Evolutionary conservation across 305 asterid species (phyloP).

Genomic region (Fraxinus paxiana): DNA sequence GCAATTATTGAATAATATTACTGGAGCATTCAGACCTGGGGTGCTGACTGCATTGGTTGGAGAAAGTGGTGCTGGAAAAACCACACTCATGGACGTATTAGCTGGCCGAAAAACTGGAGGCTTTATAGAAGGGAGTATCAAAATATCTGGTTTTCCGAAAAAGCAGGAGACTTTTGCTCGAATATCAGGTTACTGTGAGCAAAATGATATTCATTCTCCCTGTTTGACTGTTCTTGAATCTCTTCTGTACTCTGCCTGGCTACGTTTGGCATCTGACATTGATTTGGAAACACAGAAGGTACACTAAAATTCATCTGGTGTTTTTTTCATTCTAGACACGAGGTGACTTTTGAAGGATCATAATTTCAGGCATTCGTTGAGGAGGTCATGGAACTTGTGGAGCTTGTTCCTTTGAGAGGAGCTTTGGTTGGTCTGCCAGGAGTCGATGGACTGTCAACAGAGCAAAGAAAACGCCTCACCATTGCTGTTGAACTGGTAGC

Average conservation of each 20-base stretch:
- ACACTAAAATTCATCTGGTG: constrained; percentile 19
- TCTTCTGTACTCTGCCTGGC: constrained; percentile 86
- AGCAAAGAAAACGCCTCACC: constrained; percentile 91
- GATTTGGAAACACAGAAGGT: constrained; percentile 86
- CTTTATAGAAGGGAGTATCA: constrained; percentile 57
- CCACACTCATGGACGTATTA: constrained; percentile 85
- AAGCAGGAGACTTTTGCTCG: constrained; percentile 78
- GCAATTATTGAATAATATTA: constrained; percentile 70
- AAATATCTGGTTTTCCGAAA: constrained; percentile 70
- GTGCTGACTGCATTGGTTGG: constrained; percentile 87
- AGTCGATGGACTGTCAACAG: constrained; percentile 87
- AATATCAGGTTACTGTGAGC: constrained; percentile 85
- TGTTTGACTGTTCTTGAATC: constrained; percentile 89
- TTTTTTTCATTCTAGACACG: constrained; percentile 20
- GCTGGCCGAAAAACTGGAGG: constrained; percentile 90
- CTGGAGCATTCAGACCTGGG: constrained; percentile 80
- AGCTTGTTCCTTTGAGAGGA: constrained; percentile 77
- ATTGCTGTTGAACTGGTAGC: constrained; percentile 96
- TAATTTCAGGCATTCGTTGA: constrained; percentile 79
- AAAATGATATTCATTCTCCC: constrained; percentile 92
- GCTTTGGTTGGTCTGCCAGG: constrained; percentile 94
- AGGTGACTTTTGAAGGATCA: constrained; percentile 24
- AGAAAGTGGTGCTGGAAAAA: constrained; percentile 83
- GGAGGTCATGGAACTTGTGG: constrained; percentile 97
- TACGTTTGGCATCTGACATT: constrained; percentile 72